Percentiles rank a stretch among this genome's conserved stretches.
Conservation (phyloP, 2,329 filamentous ascomycete species). For the Aspergillus costaricaensis region DNA sequence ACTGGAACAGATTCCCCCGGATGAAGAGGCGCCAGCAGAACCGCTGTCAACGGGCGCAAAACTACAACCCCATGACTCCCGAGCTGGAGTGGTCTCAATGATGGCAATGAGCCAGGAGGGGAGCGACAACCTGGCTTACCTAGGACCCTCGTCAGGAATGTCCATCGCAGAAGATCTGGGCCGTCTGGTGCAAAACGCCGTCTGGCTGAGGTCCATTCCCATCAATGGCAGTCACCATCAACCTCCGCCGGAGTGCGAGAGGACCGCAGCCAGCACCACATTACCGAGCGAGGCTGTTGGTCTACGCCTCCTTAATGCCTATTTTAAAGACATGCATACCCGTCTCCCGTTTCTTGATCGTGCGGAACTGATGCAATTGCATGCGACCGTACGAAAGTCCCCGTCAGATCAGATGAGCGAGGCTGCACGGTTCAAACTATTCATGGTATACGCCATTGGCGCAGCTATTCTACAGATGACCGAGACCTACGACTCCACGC, state of each 20-base stretch:
- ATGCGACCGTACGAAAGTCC: background rate
- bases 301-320: constrained; percentile 18
- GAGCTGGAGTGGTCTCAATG: constrained; percentile 7
- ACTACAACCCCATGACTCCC: background rate
- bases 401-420: background rate
- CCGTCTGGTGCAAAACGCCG: constrained; percentile 18
- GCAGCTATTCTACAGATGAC: constrained; percentile 22
- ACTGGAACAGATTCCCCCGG: background rate
- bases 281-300: constrained; percentile 20
- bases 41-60: background rate
- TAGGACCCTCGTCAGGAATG: constrained; percentile 23
- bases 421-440: constrained; percentile 21
- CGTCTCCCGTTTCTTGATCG: constrained; percentile 23
- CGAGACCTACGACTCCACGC: constrained; percentile 18
- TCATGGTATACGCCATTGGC: constrained; percentile 28
- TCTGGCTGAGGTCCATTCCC: constrained; percentile 15
- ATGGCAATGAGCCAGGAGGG: constrained; percentile 4
- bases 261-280: background rate
- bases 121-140: constrained; percentile 15
- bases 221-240: constrained; percentile 9
- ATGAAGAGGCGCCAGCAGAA: background rate
- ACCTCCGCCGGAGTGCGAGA: background rate
- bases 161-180: constrained; percentile 20
- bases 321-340: constrained; percentile 25
- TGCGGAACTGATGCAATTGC: background rate